Conservation (phyloP, 306 rosid genomes). For the Corylus americana region DNA sequence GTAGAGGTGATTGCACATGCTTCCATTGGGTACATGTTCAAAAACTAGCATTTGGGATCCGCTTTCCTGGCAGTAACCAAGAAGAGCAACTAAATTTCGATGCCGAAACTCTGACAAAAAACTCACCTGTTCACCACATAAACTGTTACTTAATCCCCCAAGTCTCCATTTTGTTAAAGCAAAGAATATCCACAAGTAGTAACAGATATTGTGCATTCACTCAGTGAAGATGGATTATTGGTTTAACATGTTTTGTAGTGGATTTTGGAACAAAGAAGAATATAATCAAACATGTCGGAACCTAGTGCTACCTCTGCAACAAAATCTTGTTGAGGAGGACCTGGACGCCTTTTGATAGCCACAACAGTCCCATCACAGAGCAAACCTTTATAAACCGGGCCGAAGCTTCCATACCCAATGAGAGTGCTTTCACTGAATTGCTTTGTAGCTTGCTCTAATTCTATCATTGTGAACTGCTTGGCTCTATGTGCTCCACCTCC, state of each 20-base stretch:
- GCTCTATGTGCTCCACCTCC: constrained; percentile 21
- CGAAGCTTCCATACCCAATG: constrained; percentile 51
- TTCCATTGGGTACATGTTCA: constrained; percentile 48
- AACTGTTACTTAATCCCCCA: constrained; percentile 1
- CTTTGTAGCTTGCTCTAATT: constrained; percentile 45
- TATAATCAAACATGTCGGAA: constrained; percentile 1
- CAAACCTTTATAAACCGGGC: constrained; percentile 48
- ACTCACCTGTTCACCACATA: constrained; percentile 33
- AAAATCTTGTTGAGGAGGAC: constrained; percentile 36
- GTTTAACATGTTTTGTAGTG: background rate
- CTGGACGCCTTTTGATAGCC: constrained; percentile 47
- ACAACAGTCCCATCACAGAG: constrained; percentile 48
- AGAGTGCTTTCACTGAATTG: constrained; percentile 41
- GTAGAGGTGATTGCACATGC: constrained; percentile 44
- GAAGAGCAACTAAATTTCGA: constrained; percentile 41
- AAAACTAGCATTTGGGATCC: constrained; percentile 49
- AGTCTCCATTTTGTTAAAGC: background rate
- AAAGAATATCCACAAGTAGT: background rate
- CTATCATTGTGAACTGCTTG: constrained; percentile 39
- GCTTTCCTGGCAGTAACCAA: constrained; percentile 54
- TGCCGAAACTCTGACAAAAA: constrained; percentile 46
- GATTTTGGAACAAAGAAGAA: too few species aligned
- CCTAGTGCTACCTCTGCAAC: constrained; percentile 36
- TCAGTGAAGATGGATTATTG: background rate
- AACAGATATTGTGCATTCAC: background rate